These are phyloP conservation scores for Nemophila menziesii DNA, from an alignment of 257 asterid genomes.

Conservation along the genomic window DNA sequence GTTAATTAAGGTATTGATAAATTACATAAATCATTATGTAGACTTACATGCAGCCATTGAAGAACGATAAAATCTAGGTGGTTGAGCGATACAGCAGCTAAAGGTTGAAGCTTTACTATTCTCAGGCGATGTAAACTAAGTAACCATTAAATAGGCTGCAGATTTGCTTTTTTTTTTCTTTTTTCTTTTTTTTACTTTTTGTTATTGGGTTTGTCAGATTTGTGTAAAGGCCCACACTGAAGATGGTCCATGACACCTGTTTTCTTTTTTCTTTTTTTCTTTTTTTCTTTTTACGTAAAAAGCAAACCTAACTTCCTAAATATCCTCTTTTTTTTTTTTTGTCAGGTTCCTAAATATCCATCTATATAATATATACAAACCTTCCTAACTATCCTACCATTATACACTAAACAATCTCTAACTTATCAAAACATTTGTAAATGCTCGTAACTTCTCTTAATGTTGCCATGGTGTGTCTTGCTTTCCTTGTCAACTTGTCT, in stretches of 20 bases:
- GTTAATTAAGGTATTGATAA: not conserved
- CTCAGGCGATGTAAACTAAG: slow-evolving; percentile 1
- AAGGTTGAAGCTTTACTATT: slow-evolving; percentile 1
- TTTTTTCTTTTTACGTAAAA: no score
- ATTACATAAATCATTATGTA: not conserved
- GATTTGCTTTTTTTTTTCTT: not conserved
- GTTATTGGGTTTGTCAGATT: not conserved
- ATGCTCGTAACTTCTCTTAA: no score
- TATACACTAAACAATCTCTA: no score
- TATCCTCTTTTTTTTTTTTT: no score
- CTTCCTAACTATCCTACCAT: no score
- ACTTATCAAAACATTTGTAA: no score
- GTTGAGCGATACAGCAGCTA: not conserved
- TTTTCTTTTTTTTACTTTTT: not conserved
- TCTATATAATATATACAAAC: no score
- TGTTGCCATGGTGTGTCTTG: no score
- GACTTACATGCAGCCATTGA: slow-evolving; percentile 7
- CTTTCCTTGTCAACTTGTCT: no score
- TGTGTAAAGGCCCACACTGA: not conserved
- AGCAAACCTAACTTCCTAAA: no score
- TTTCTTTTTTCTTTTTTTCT: no score
- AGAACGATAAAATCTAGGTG: not conserved
- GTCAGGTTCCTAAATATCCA: no score
- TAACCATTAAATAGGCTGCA: not conserved
- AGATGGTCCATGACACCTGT: not conserved